Base-by-base conservation (phyloP, 2,329 filamentous ascomycete species). In the Pseudocercospora pini-densiflorae region DNA sequence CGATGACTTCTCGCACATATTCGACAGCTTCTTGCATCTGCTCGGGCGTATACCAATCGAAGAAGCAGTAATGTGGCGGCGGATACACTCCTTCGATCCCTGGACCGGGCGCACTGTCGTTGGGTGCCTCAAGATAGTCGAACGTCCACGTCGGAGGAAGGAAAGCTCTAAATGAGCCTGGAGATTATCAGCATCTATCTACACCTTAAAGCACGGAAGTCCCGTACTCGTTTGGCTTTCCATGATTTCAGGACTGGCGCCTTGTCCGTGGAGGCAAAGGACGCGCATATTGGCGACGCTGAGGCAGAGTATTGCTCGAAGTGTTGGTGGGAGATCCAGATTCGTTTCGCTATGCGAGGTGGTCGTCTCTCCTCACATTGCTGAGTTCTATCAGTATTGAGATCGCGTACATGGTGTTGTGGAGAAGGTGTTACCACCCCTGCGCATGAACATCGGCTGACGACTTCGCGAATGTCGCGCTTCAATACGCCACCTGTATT, bases 191-290 rank as follows among this genome's bases (percentile, higher is more conserved):
- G 43, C 21, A 3, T 51, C 19, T 6, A 24, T 19, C 5, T 9
- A 51, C 19, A 51, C 5, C 12, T 12, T 9, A 16, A 51, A 10
- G 23, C 3, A 9, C 47, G 47, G 33, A 14, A 14, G 3, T 5
- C 24, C 5, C 47, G 9, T 51, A 51, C 47, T 51, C 8, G 47
- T 51, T 5, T 51, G 47, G 14, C 47, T 51, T 51, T 51, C 47
- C 47, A 51, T 51, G 24, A 54, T 43, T 40, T 29, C n/a, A 16
- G 51, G 51, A 33, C 51, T 58, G 33, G 51, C 61, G 8, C 61
- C 61, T 21, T 58, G 51, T 29, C 61, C 61, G 19, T 63, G 61
- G 19, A 63, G 61, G 54, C 61, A 63, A n/a, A 63, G 61, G n/a
- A 63, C 51, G 36, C 53, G 61, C 61, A 63, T 63, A 9, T 29